Base-by-base conservation (phyloP, 2,329 filamentous ascomycete species). In the Paracoccidioides brasiliensis region DNA sequence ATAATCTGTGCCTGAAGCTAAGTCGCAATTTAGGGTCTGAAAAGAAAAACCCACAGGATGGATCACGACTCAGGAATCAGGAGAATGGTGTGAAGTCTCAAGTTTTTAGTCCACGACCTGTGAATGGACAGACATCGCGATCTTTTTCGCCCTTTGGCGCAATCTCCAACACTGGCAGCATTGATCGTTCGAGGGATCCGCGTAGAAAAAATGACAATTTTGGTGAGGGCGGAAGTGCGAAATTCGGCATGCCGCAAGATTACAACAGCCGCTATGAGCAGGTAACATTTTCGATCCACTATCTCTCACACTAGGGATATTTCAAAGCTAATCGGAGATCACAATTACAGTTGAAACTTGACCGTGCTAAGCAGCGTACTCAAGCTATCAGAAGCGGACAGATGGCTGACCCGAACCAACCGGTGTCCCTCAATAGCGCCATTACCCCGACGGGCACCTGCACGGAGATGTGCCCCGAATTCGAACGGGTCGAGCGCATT, bases 381-480 rank as follows among this genome's bases (percentile, higher is more conserved):
- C 63, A 73, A 52, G 79, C 78, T 30, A 81, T 82, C 52, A 70
- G 66, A 55, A 67, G 74, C 61, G 78, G 78, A 48, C 72, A 77
- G 56, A 77, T 82, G 67, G 75, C 76, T 40, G 78, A 84, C 63
- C 81, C 81, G 4, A 76, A 81, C 57, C 79, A 79, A 62, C 79
- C 79, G n/a, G 80, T 78, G 54, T 75, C 73, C 30, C 70, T 84
- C 56, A 75, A 76, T 35, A 76, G 83, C 58, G 80, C 81, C 33
- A 82, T 84, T 62, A 82, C 79, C 22, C 76, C 79, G 0, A 76
- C 81, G 4, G 82, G 81, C 52, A 80, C 77, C 52, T 84, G 82
- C 66, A 76, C 75, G 42, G 78, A 80, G 60, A 84, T 84, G 80
- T 85, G 82, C 63, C 78, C 82, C 2, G 79, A 83, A 59, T 82